Percentiles rank a stretch among this genome's conserved stretches.
Conservation (phyloP, 441 rosid genomes). For the Viola pubescens region DNA sequence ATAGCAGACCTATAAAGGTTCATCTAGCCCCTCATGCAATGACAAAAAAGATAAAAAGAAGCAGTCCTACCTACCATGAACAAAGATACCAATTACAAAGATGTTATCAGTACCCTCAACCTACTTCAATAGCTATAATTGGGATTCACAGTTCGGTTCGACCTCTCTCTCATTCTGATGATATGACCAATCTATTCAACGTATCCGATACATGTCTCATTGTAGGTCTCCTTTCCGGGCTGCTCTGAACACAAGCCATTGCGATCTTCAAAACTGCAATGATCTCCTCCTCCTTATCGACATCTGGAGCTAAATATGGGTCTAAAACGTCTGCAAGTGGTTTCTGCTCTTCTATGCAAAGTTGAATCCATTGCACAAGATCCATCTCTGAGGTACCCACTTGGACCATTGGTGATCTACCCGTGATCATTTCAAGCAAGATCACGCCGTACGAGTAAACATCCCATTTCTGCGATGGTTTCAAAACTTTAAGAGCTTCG, state of each 20-base stretch:
- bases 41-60: slow-evolving; percentile 5
- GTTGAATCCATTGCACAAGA: slow-evolving; percentile 72
- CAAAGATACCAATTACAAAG: slow-evolving; percentile 8
- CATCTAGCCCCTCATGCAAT: slow-evolving; percentile 12
- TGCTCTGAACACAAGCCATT: slow-evolving; percentile 65
- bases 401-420: slow-evolving; percentile 49
- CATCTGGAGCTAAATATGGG: slow-evolving; percentile 61
- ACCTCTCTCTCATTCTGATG: slow-evolving; percentile 29
- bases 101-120: slow-evolving; percentile 9
- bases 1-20: slow-evolving; percentile 11
- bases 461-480: slow-evolving; percentile 98
- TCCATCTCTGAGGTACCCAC: slow-evolving; percentile 62
- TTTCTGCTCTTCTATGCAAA: slow-evolving; percentile 84
- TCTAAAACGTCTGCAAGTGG: slow-evolving; percentile 76
- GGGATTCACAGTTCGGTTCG: slow-evolving; percentile 4
- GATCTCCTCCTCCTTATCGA: slow-evolving; percentile 76
- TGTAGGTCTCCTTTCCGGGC: slow-evolving; percentile 77
- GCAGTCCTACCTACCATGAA: slow-evolving; percentile 15
- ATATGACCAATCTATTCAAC: slow-evolving; percentile 40
- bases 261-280: slow-evolving; percentile 70
- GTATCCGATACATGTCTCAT: slow-evolving; percentile 68
- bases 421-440: slow-evolving; percentile 69
- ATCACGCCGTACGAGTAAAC: slow-evolving; percentile 89
- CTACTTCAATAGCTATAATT: background rate
- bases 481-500: slow-evolving; percentile 70